Evolutionary conservation across 2,329 filamentous ascomycete genomes (phyloP), one percentile per base, ranked within the genome.

Genomic region (Dactylellina parvicollis): DNA sequence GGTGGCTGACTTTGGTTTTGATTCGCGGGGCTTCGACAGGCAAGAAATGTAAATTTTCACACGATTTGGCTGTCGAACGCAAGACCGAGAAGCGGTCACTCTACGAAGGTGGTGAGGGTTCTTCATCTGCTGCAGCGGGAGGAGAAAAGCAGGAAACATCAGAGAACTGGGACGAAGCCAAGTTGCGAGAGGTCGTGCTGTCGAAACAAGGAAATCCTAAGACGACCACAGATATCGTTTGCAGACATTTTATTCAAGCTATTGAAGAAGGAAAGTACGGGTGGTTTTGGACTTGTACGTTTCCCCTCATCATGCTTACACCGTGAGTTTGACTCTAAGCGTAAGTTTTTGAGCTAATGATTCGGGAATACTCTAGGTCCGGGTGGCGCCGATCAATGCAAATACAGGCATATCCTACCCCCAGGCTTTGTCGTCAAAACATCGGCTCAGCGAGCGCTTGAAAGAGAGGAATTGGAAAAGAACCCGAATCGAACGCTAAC

Each of bases 211-310:
- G 95, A 57, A 99, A 99, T 82, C 95, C 96, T 73, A 89, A 90
- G 80, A 96, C 93, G 20, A 91, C 91, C 3, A 99, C 95, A 49
- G 95, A 99, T 80, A 99, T 98, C 83, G 95, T 99, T 77, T 99
- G 95, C 91, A 99, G 98, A 83, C 96, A 84, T 85, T 99, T 99
- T 81, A 95, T 98, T 80, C 89, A 93, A 77, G 95, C 95, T 24
- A 95, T 99, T 75, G 95, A 99, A 83, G 95, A 99, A 80, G 91
- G 92, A 79, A 99, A 98, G 82, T 99, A 99, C 79, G 95, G 95
- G 75, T 99, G 95, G 95, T 98, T 99, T 83, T 99, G 95, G 95
- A 86, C 88, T 71, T 99, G 95, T 86, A 74, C 30, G 75, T 22
- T 16, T 44, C 22, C 34, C 10, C 22, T 34, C 42, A 40, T 34